phyloP scores from a whole-genome alignment of 805 yeast genomes.

The Suhomyces sp. region DNA sequence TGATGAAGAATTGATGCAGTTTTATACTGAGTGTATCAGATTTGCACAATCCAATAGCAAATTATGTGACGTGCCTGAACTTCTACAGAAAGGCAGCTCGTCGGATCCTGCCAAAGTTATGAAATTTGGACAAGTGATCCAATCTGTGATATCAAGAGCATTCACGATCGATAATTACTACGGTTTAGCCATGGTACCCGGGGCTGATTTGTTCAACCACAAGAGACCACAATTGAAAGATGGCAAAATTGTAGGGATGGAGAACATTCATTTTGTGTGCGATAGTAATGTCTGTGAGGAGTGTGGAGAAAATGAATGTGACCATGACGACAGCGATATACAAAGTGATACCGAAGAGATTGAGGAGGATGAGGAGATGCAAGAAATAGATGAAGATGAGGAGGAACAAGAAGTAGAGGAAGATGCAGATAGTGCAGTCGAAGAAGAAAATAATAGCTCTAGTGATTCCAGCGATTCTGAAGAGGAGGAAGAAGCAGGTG shows the following conservation, averaged over 20 bases:
- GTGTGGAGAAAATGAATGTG: slow-evolving; percentile 25
- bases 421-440: slow-evolving; percentile 13
- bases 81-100: slow-evolving; percentile 19
- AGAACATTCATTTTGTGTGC: slow-evolving; percentile 63
- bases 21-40: slow-evolving; percentile 37
- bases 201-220: slow-evolving; percentile 89
- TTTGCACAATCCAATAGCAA: slow-evolving; percentile 36
- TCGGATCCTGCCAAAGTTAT: slow-evolving; percentile 1
- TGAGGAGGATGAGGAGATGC: slow-evolving; percentile 12
- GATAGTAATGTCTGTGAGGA: slow-evolving; percentile 28
- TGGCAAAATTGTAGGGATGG: slow-evolving; percentile 26
- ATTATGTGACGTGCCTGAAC: slow-evolving; percentile 35
- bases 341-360: slow-evolving; percentile 17
- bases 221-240: slow-evolving; percentile 30
- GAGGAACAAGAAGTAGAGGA: slow-evolving; percentile 5
- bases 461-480: slow-evolving; percentile 3
- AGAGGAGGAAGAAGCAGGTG: slow-evolving; percentile 8
- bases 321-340: slow-evolving; percentile 13
- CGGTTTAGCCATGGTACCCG: slow-evolving; percentile 78
- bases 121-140: slow-evolving; percentile 55
- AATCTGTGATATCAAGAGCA: slow-evolving; percentile 70
- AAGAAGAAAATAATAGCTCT: slow-evolving; percentile 14
- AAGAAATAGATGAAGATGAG: slow-evolving; percentile 11
- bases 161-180: slow-evolving; percentile 77
- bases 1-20: slow-evolving; percentile 36